phyloP scores from a whole-genome alignment of 495 filamentous ascomycete genomes.

The Symbiotaphrina buchneri region DNA sequence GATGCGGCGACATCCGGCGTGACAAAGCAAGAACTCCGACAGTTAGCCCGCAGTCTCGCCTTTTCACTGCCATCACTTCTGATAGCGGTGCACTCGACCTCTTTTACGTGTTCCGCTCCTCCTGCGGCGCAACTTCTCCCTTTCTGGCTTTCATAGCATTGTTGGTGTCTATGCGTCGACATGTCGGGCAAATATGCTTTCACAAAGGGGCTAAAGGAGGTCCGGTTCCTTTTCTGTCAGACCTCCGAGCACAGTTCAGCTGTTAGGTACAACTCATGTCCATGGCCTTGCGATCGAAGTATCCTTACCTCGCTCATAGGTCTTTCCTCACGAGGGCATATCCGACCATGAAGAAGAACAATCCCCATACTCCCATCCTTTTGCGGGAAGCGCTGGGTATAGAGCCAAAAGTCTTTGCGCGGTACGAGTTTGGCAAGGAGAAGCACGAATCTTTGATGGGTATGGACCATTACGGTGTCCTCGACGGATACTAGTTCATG shows the following conservation, averaged over 20 bases:
- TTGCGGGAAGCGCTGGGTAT: constrained; percentile 73
- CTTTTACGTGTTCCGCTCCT: too few species aligned
- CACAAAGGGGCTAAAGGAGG: constrained; percentile 68
- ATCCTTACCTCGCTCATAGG: constrained; percentile 20
- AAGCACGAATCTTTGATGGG: constrained; percentile 64
- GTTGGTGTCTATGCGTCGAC: constrained; percentile 9
- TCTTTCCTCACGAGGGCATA: constrained; percentile 80
- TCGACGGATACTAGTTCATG: too few species aligned
- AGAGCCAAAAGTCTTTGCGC: constrained; percentile 66
- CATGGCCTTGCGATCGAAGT: not conserved
- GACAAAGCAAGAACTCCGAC: too few species aligned
- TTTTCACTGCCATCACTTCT: too few species aligned
- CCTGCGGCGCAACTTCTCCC: too few species aligned
- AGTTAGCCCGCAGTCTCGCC: too few species aligned
- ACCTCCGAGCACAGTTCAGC: constrained; percentile 70
- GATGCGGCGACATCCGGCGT: too few species aligned
- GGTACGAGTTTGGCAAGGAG: constrained; percentile 85
- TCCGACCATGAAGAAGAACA: constrained; percentile 98
- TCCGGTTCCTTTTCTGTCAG: constrained; percentile 94
- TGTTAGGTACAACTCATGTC: constrained; percentile 36
- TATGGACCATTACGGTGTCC: constrained; percentile 13
- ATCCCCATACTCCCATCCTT: constrained; percentile 84
- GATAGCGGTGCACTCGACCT: too few species aligned
- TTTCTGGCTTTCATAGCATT: too few species aligned
- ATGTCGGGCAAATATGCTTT: constrained; percentile 95